Base-by-base conservation (phyloP, 352 stramenopile species). In the Phytophthora hibernalis region DNA sequence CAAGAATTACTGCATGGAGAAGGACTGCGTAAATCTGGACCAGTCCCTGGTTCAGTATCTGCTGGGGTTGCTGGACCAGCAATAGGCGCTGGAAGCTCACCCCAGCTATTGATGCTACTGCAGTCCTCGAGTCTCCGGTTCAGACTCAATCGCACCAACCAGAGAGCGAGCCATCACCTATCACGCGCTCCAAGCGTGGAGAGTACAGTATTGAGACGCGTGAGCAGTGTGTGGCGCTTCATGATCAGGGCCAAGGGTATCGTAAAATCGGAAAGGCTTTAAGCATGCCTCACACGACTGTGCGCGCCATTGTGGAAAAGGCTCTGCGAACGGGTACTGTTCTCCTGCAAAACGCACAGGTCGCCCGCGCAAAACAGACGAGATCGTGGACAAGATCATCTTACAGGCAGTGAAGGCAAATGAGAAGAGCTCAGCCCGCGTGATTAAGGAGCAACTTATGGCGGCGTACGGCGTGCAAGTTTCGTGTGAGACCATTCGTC, bases 261-360 rank as follows among this genome's bases (percentile, higher is more conserved):
- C 78, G 82, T 9, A 74, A 74, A 51, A 91, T 92, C 31, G 79
- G 79, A 12, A 77, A 85, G 58, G 45, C 79, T 45, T 75, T 92
- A 16, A 72, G 75, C 30, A 91, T 90, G 82, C 82, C 82, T 3
- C 80, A 90, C 55, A 90, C 84, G 5, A 91, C 80, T 11, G 84
- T 92, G n/a, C 78, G 80, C 1, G 84, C 82, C 10, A 91, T 92
- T 56, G 77, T 90, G 42, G 72, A 88, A 53, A 92, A 88, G 47
- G 79, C 76, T 21, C 72, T 79, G 33, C 74, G 80, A 26, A 92
- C 82, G 10, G 84, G 82, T 12, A 74, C 63, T 1, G 74, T 87
- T 37, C 51, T 81, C 0, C 78, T 8, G 79, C 72, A 8, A 79
- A 79, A 15, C 82, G 84, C 21, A 91, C 72, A 8, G 83, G 80